Evolutionary conservation across 805 yeast genomes (phyloP), one percentile per base, ranked within the genome.

Genomic region (Zygosaccharomyces bailii): DNA sequence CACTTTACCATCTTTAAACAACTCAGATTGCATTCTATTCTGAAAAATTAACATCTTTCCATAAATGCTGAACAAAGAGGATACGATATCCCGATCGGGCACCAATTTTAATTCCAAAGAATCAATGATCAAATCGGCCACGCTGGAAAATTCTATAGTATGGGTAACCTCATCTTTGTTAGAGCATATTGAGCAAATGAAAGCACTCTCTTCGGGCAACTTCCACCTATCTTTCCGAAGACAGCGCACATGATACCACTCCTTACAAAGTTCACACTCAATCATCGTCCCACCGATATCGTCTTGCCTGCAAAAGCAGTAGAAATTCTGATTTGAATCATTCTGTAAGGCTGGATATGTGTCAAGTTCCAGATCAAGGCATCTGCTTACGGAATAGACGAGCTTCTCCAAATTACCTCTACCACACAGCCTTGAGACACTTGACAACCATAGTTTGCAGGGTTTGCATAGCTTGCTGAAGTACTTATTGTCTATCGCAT

Each of bases 181-280:
- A 16, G 32, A 39, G 59, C 87, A 81, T 18, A 79, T 53, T 1
- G 82, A 75, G 63, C 87, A 81, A 10, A 71, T 60, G 51, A 72
- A 81, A 8, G 60, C 62, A n/a, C 63, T 68, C 40, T 56, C 59
- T 13, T 52, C 56, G 27, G 63, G 64, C 17, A 63, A 40, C 30
- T 48, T 48, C 50, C 67, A 64, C 11, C 60, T 50, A 2, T 66
- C 67, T 21, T 69, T 56, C 40, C 72, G 73, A 34, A 83, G 68
- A 61, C 90, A 84, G 11, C 62, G 63, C 36, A 75, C 72, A 57
- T 84, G 90, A 55, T 77, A 84, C 89, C 89, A 82, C 54, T 82
- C 87, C 42, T 74, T 69, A 60, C 91, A 84, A 13, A 60, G 63
- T 50, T 82, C 89, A 64, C 90, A 84, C 46, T 78, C 84, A 35